Conservation (phyloP, 1,139 yeast genomes). For the Candida glucosophila region DNA sequence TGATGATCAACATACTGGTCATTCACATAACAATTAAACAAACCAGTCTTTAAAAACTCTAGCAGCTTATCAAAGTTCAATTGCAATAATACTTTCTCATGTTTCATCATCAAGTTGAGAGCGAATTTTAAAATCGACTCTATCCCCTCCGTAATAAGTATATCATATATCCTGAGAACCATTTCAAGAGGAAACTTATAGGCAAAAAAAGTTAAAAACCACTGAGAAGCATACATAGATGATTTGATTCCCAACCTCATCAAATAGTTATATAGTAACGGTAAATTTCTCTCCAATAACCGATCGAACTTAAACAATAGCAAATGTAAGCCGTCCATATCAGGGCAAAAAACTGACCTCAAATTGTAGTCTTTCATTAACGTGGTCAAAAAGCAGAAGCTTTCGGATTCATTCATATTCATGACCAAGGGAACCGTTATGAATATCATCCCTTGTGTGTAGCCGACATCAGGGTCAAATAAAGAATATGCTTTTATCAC, state of each 20-base stretch:
- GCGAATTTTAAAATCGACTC: constrained; percentile 80
- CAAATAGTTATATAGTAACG: constrained; percentile 66
- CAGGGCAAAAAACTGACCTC: constrained; percentile 71
- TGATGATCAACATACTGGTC: constrained; percentile 23
- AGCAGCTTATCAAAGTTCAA: constrained; percentile 69
- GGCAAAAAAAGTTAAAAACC: constrained; percentile 92
- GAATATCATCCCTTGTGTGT: constrained; percentile 97
- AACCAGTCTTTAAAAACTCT: constrained; percentile 65
- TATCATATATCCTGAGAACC: constrained; percentile 76
- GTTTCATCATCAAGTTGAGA: constrained; percentile 63
- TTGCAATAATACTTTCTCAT: constrained; percentile 48
- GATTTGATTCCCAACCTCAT: constrained; percentile 78
- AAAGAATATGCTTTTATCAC: constrained; percentile 79
- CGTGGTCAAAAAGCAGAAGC: constrained; percentile 72
- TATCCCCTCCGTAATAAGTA: constrained; percentile 79
- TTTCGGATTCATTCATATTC: constrained; percentile 76
- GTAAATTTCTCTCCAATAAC: constrained; percentile 60
- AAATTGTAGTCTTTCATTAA: constrained; percentile 80
- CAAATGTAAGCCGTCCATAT: constrained; percentile 88
- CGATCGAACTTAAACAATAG: constrained; percentile 85
- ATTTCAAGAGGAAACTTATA: constrained; percentile 84
- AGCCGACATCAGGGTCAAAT: constrained; percentile 89
- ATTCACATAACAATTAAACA: constrained; percentile 63
- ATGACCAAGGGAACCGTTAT: constrained; percentile 76
- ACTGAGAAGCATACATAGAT: constrained; percentile 92